Evolutionary conservation across 176 grass and related monocot genomes (phyloP).

Genomic region (Elymus sibiricus): DNA sequence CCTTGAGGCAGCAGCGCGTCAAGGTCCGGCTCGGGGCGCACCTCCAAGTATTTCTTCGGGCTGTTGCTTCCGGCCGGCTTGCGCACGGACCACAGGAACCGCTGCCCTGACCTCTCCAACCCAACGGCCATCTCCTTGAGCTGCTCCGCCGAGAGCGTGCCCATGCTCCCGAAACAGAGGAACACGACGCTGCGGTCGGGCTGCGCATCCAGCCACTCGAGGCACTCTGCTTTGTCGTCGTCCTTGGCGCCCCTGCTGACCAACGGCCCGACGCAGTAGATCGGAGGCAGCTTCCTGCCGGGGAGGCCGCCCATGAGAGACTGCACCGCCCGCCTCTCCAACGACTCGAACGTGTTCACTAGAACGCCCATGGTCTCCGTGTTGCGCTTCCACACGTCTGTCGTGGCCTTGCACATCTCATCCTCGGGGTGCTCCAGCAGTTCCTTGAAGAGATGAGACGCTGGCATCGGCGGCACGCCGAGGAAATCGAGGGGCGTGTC

Average conservation of each 20-base stretch:
- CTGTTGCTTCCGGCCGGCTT: not conserved
- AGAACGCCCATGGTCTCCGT: too few species aligned
- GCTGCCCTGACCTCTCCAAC: not conserved
- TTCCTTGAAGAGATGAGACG: too few species aligned
- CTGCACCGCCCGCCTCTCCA: too few species aligned
- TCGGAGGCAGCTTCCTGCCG: not conserved
- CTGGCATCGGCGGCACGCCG: too few species aligned
- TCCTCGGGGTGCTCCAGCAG: too few species aligned
- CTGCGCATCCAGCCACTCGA: slow-evolving; percentile 32
- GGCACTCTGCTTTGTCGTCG: not conserved
- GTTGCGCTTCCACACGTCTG: too few species aligned
- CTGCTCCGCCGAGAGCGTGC: not conserved
- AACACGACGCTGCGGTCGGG: slow-evolving; percentile 40
- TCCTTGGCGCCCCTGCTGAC: not conserved
- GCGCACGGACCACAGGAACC: not conserved
- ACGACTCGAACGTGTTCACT: too few species aligned
- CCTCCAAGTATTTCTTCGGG: too few species aligned
- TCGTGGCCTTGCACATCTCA: too few species aligned
- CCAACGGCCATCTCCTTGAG: not conserved
- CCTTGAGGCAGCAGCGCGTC: not conserved
- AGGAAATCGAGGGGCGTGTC: too few species aligned
- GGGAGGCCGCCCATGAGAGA: too few species aligned
- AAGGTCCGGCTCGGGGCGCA: not conserved
- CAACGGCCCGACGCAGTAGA: not conserved
- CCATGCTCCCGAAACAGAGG: slow-evolving; percentile 48